Percentiles rank a stretch among this genome's conserved stretches.
These are phyloP conservation scores for Arbutus unedo DNA, from an alignment of 148 eudicot species.

Conservation along the genomic window DNA sequence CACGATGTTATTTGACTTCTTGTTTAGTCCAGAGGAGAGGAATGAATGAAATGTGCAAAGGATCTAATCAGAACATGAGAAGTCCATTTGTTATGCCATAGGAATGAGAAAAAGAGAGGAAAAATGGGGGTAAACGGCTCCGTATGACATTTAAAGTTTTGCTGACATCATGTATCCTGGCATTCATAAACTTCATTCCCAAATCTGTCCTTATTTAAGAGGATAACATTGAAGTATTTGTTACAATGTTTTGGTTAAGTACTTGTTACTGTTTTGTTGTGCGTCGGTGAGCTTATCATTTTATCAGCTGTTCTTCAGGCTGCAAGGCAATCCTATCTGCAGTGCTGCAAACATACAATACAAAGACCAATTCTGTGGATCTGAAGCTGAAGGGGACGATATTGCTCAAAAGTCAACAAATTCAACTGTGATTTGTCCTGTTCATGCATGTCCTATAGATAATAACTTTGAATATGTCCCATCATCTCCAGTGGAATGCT, in stretches of 20 bases:
- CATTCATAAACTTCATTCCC: not conserved
- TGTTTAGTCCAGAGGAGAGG: not conserved
- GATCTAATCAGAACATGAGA: not conserved
- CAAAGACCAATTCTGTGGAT: slow-evolving; percentile 49
- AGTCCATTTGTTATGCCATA: not conserved
- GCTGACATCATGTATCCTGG: not conserved
- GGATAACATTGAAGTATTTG: slow-evolving; percentile 3
- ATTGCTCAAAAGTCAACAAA: slow-evolving; percentile 20
- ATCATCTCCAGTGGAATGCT: slow-evolving; percentile 49
- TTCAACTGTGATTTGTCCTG: slow-evolving; percentile 42
- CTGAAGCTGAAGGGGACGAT: slow-evolving; percentile 41
- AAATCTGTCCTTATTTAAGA: slow-evolving; percentile 7
- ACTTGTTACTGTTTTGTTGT: not conserved
- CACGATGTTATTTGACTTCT: not conserved
- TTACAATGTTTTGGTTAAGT: not conserved
- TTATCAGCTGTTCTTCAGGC: slow-evolving; percentile 42
- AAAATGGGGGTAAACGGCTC: not conserved
- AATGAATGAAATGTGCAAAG: not conserved
- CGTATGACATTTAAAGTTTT: not conserved
- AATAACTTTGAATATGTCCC: slow-evolving; percentile 62
- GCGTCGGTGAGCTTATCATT: slow-evolving; percentile 15
- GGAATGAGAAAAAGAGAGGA: not conserved
- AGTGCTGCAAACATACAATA: slow-evolving; percentile 33
- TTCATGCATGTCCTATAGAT: slow-evolving; percentile 56
- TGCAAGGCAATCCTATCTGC: slow-evolving; percentile 78